phyloP scores from a whole-genome alignment of 108 stramenopile genomes.

The Schizochytrium sp. region DNA sequence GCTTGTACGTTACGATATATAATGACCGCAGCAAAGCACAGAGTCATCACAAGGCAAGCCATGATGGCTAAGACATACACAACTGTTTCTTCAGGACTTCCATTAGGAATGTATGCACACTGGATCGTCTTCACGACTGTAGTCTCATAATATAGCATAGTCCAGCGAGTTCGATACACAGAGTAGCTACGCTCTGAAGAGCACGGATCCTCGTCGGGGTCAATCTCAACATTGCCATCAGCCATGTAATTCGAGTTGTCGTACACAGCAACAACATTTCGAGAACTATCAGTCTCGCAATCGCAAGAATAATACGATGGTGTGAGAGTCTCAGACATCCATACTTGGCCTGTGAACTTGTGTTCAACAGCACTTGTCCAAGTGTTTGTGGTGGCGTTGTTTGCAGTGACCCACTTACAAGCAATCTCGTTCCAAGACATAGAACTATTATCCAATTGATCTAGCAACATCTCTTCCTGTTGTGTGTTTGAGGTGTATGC shows the following conservation, averaged over 20 bases:
- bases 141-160: neutral
- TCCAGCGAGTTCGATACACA: conserved; percentile 5
- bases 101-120: too few species aligned
- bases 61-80: neutral
- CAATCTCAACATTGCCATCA: neutral
- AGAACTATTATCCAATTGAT: neutral
- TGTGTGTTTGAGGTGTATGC: neutral
- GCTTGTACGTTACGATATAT: neutral
- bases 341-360: neutral
- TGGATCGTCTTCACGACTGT: neutral
- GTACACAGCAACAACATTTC: neutral
- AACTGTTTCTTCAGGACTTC: too few species aligned
- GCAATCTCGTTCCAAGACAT: neutral
- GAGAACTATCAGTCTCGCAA: neutral
- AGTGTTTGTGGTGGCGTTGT: neutral
- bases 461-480: conserved; percentile 10
- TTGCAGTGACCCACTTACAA: conserved; percentile 1
- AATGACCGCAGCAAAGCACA: neutral
- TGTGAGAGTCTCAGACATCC: neutral
- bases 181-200: neutral
- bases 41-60: neutral
- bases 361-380: conserved; percentile 1
- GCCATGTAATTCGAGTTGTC: neutral
- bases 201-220: neutral
- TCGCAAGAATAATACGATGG: neutral